Base-by-base conservation (phyloP, 306 rosid genomes). In the Styphnolobium japonicum region DNA sequence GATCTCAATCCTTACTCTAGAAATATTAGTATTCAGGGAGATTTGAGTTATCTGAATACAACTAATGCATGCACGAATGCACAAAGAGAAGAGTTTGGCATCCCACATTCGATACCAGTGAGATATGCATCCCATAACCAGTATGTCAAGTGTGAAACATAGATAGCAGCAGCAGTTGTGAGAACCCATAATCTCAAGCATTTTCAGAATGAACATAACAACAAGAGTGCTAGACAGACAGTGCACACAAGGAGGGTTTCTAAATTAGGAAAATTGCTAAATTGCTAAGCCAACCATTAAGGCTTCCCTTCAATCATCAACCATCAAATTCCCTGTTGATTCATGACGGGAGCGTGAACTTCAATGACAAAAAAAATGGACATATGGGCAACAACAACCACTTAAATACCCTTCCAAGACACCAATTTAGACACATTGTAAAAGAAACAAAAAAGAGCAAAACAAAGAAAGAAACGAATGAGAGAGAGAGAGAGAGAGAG, bases 191-290 rank as follows among this genome's bases (percentile, higher is more conserved):
- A 68, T 29, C 45, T 52, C 45, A 51, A 37, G 79, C 73, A 18
- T 61, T 71, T 51, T 21, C 29, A 76, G 45, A 56, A 16, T 56
- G 12, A 65, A 73, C 4, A 39, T 0, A 80, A 34, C 4, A 75
- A 15, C 62, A 53, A 31, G 18, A 5, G 21, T 16, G 18, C 51
- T 67, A 48, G 23, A 33, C n/a, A n/a, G n/a, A n/a, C 12, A 57
- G 57, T 23, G 74, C 29, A 18, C 48, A 49, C 7, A n/a, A 33
- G 67, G 33, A 45, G 57, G 18, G 40, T 43, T 56, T 66, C 12
- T 45, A 67, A 57, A 61, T 57, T 46, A 67, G 27, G 36, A 63
- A n/a, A n/a, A n/a, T n/a, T n/a, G n/a, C n/a, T n/a, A 37, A 75
- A 67, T 57, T 27, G 48, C 10, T 27, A 18, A 63, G 46, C 48